phyloP scores from a whole-genome alignment of 2,329 filamentous ascomycete genomes.

The Pseudogymnoascus sp. region DNA sequence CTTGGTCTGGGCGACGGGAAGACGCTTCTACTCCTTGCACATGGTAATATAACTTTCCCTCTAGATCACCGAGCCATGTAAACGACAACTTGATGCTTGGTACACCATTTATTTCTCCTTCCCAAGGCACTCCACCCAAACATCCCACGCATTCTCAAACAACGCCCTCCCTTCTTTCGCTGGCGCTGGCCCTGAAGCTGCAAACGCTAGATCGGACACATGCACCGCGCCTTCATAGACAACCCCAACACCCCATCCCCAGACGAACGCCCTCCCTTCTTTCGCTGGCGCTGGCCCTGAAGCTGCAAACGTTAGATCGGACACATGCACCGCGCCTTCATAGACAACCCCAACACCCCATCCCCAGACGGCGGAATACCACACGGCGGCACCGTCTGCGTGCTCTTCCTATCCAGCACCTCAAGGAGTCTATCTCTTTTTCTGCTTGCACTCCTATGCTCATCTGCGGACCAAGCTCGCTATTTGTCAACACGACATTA shows the following conservation, averaged over 20 bases:
- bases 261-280: slow-evolving; percentile 4
- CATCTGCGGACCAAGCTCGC: not conserved
- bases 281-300: not conserved
- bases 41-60: not conserved
- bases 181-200: not conserved
- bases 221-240: not conserved
- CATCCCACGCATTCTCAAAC: slow-evolving; percentile 10
- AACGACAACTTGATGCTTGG: not conserved
- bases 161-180: slow-evolving; percentile 5
- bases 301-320: not conserved
- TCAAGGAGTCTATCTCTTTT: not conserved
- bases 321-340: not conserved
- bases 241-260: slow-evolving; percentile 4
- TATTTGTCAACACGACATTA: not conserved
- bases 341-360: not conserved
- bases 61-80: not conserved
- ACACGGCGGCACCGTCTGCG: not conserved
- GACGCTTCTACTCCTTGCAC: not conserved
- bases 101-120: not conserved
- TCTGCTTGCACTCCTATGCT: not conserved
- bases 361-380: not conserved
- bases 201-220: not conserved
- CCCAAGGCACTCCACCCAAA: slow-evolving; percentile 10
- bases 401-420: not conserved
- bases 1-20: not conserved